These are phyloP conservation scores for Diaporthe nobilis DNA, from an alignment of 2,329 filamentous ascomycete genomes.

Conservation along the genomic window DNA sequence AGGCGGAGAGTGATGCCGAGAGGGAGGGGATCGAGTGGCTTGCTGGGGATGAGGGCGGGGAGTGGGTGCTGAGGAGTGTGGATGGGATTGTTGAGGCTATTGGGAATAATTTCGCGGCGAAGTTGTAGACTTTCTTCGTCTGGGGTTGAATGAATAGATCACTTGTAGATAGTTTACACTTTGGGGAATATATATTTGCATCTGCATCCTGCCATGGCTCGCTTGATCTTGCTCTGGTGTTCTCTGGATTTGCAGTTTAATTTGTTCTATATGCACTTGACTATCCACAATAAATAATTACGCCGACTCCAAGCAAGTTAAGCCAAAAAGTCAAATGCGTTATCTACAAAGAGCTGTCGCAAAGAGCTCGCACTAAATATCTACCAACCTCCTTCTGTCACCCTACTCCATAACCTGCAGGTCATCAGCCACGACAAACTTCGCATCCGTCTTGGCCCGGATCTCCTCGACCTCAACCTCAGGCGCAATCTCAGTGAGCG, in stretches of 20 bases:
- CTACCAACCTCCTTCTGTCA: not conserved
- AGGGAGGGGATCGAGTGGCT: conserved; percentile 58
- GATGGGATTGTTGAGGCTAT: conserved; percentile 62
- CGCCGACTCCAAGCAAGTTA: conserved; percentile 4
- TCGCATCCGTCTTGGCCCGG: conserved; percentile 77
- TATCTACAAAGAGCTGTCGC: not conserved
- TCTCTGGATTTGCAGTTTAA: too few species aligned
- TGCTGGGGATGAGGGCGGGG: conserved; percentile 60
- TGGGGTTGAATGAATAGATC: not conserved
- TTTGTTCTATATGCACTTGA: not conserved
- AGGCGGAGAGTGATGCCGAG: conserved; percentile 47
- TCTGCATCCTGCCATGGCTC: not conserved
- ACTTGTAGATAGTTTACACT: too few species aligned
- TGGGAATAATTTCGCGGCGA: conserved; percentile 58
- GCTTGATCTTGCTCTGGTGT: not conserved
- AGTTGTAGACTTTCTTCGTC: conserved; percentile 43
- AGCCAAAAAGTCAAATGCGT: not conserved
- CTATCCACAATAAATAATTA: not conserved
- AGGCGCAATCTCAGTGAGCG: conserved; percentile 79
- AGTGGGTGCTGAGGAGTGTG: conserved; percentile 62
- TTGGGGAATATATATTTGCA: not conserved
- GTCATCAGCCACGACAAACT: conserved; percentile 73
- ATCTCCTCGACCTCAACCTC: conserved; percentile 79
- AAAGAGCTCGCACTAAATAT: not conserved
- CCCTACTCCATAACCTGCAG: conserved; percentile 62